These are phyloP conservation scores for Trichoderma koningiopsis DNA, from an alignment of 2,329 filamentous ascomycete species.

Conservation along the genomic window DNA sequence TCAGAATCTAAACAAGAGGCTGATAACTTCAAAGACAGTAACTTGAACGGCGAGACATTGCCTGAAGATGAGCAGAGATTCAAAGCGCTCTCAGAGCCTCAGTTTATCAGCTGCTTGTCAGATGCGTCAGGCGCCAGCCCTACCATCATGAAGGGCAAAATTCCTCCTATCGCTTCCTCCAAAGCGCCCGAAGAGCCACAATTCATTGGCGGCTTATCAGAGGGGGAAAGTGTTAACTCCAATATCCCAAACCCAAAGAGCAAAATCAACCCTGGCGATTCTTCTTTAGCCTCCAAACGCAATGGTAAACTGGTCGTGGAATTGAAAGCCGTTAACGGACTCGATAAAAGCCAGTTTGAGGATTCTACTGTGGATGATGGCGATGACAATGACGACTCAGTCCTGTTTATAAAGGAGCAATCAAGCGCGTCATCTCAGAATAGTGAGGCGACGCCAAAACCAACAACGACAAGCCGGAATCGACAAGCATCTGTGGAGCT, in stretches of 20 bases:
- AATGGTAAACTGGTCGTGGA: constrained; percentile 21
- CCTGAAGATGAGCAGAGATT: not conserved
- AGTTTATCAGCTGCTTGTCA: not conserved
- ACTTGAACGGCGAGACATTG: not conserved
- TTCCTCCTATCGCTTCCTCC: not conserved
- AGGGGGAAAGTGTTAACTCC: not conserved
- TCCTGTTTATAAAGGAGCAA: constrained; percentile 9
- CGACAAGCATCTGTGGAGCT: constrained; percentile 22
- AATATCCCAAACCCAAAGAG: not conserved
- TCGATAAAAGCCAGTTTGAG: constrained; percentile 16
- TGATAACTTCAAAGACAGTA: not conserved
- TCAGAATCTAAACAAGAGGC: not conserved
- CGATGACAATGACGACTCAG: not conserved
- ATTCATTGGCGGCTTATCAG: not conserved
- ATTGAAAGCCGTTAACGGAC: not conserved
- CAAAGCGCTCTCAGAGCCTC: not conserved
- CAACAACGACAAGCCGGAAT: not conserved
- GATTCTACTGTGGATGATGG: not conserved
- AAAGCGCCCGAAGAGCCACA: not conserved
- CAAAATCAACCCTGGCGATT: not conserved
- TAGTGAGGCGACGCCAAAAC: not conserved
- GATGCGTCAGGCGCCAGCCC: not conserved
- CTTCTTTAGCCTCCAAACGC: not conserved
- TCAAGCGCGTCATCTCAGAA: constrained; percentile 3
- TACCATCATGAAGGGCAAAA: not conserved